Evolutionary conservation across 805 yeast species (phyloP), one percentile per base, ranked within the genome.

Genomic region (Debaryomyces tyrocola): DNA sequence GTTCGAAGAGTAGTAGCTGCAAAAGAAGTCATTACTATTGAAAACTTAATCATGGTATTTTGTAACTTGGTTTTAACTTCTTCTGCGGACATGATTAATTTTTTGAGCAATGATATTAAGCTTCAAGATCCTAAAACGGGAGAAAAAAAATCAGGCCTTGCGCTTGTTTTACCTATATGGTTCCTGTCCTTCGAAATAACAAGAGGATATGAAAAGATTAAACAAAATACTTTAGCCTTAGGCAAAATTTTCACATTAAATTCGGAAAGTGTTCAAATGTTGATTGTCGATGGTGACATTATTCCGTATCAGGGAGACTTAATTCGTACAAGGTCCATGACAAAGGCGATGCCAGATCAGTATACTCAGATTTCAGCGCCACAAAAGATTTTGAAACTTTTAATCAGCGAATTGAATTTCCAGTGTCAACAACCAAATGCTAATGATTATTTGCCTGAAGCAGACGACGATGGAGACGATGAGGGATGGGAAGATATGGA

Each of bases 281-380:
- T 89, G 3, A 48, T 66, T 4, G 96, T 91, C 0, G 79, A 90
- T 52, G 97, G 96, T n/a, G 90, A 90, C 50, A 67, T 83, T 29
- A 67, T 86, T 24, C 83, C 87, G 2, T 77, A 82, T 56, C 73
- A 74, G 12, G 76, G 78, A 0, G 86, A 82, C 45, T 55, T 80
- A n/a, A 90, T 92, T 31, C 69, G 89, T 4, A 92, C 98, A 0
- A 79, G 98, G 58, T 88, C 97, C 0, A 87, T 84, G 85, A 82
- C 95, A 3, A 83, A 79, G 54, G 64, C 66, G 12, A 74, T 83
- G 77, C 86, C 87, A 0, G 77, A 80, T 42, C 64, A 74, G 54
- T 89, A 77, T 54, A 80, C 87, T 0, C 81, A 78, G 57, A 74
- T 90, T 1, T 73, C 91, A 0, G 87, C 89, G 0, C 78, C 85